phyloP scores from a whole-genome alignment of 345 rosid species.

The Physaria fendleri region DNA sequence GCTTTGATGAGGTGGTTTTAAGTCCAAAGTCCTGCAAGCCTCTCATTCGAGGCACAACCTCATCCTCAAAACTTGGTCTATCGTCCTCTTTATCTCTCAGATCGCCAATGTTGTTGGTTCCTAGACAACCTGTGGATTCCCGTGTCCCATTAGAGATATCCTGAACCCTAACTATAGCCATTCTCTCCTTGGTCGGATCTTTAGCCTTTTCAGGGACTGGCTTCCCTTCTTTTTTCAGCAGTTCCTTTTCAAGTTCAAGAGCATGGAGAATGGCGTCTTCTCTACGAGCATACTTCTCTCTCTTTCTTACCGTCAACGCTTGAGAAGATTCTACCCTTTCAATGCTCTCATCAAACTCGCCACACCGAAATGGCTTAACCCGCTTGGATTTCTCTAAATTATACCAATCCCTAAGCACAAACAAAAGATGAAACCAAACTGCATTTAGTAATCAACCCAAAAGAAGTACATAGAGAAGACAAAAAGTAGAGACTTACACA shows the following conservation, averaged over 20 bases:
- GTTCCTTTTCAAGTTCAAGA: slow-evolving; percentile 86
- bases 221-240: slow-evolving; percentile 50
- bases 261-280: slow-evolving; percentile 99
- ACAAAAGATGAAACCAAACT: background rate
- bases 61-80: slow-evolving; percentile 43
- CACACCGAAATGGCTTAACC: slow-evolving; percentile 94
- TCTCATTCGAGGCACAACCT: slow-evolving; percentile 69
- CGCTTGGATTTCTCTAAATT: slow-evolving; percentile 97
- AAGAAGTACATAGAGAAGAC: background rate
- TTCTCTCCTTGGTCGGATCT: slow-evolving; percentile 37
- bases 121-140: slow-evolving; percentile 19
- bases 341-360: slow-evolving; percentile 94
- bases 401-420: slow-evolving; percentile 80
- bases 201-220: slow-evolving; percentile 28
- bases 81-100: slow-evolving; percentile 34
- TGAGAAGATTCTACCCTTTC: slow-evolving; percentile 78
- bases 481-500: slow-evolving; percentile 57
- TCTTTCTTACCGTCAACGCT: slow-evolving; percentile 72
- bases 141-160: slow-evolving; percentile 37
- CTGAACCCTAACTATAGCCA: slow-evolving; percentile 34
- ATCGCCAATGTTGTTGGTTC: slow-evolving; percentile 10
- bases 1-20: slow-evolving; percentile 49
- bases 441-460: slow-evolving; percentile 1
- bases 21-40: slow-evolving; percentile 82
- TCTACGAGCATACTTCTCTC: slow-evolving; percentile 98